Percentiles rank a stretch among this genome's conserved stretches.
phyloP scores from a whole-genome alignment of 2,329 filamentous ascomycete genomes.

The Ceratocystis huliohia region DNA sequence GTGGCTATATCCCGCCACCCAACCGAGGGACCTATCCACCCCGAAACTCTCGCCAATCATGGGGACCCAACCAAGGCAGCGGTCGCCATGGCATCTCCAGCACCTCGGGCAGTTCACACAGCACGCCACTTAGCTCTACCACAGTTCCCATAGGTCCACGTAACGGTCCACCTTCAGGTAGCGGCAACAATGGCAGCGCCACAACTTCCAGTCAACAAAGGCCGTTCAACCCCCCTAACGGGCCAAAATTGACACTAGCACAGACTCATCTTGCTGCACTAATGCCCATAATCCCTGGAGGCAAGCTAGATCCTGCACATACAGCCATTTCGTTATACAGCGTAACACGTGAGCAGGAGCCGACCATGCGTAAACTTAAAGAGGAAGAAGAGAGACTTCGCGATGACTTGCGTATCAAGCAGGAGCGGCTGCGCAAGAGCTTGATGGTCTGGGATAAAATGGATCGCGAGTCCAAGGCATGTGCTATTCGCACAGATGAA shows the following conservation, averaged over 20 bases:
- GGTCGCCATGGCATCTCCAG: constrained; percentile 23
- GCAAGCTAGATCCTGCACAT: constrained; percentile 40
- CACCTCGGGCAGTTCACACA: constrained; percentile 25
- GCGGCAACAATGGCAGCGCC: neutral
- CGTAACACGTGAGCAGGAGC: constrained; percentile 41
- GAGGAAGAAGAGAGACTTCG: constrained; percentile 47
- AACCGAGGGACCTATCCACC: constrained; percentile 27
- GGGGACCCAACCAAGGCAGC: constrained; percentile 26
- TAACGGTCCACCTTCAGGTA: constrained; percentile 34
- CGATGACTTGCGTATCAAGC: constrained; percentile 39
- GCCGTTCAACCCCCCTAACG: constrained; percentile 17
- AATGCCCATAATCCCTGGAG: constrained; percentile 41
- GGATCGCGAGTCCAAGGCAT: constrained; percentile 41
- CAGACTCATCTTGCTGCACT: constrained; percentile 41
- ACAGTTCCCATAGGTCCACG: constrained; percentile 42
- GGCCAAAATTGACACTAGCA: constrained; percentile 35
- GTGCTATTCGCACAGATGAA: constrained; percentile 44
- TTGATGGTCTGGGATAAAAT: constrained; percentile 42
- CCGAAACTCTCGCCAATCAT: constrained; percentile 37
- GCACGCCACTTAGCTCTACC: constrained; percentile 30
- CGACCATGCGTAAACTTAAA: constrained; percentile 40
- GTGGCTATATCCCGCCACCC: constrained; percentile 38
- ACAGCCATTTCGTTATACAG: constrained; percentile 33
- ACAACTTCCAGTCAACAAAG: neutral
- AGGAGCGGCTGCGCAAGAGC: constrained; percentile 42